Base-by-base conservation (phyloP, 805 yeast species). In the Cyberlindnera mrakii region DNA sequence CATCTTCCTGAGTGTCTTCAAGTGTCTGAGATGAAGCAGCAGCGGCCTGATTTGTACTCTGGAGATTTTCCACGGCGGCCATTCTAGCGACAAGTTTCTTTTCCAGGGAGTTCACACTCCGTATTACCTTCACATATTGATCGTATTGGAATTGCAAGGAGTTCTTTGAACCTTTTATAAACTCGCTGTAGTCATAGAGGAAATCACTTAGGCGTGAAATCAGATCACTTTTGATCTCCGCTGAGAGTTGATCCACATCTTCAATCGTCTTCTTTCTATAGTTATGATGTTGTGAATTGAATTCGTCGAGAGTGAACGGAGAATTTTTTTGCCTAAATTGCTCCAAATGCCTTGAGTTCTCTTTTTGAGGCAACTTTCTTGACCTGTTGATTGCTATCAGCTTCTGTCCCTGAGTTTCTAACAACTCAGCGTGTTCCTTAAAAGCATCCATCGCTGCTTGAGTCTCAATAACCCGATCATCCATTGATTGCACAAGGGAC, bases 141-240 rank as follows among this genome's bases (percentile, higher is more conserved):
- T 41, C 40, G 37, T 43, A 48, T 32, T 47, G 48, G 17, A 27
- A 20, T 14, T 33, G 39, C 11, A 57, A 20, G 0, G 35, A 37
- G 5, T 40, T 47, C 33, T 40, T 51, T 4, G 49, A 30, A 9
- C 38, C 43, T 2, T 27, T n/a, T 4, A 42, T 41, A 18, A 54
- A 55, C 3, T 33, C 39, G n/a, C 20, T 43, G 17, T 48, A 53
- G 25, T 55, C 56, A 2, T 54, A 59, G 14, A 55, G 23, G 37
- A 57, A 57, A 30, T 55, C 59, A 18, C 42, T 38, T 5, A 57
- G 42, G 2, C 33, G 33, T 0, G 51, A 25, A 0, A 53, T 27
- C 2, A 54, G 38, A 32, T 55, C 49, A 16, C 53, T 49, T 34
- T 46, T 37, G 3, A 57, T 27, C 20, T 41, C 36, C 0, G 54